These are phyloP conservation scores for Mucor ambiguus DNA, from an alignment of 371 early-diverging fungal genomes.

Conservation along the genomic window DNA sequence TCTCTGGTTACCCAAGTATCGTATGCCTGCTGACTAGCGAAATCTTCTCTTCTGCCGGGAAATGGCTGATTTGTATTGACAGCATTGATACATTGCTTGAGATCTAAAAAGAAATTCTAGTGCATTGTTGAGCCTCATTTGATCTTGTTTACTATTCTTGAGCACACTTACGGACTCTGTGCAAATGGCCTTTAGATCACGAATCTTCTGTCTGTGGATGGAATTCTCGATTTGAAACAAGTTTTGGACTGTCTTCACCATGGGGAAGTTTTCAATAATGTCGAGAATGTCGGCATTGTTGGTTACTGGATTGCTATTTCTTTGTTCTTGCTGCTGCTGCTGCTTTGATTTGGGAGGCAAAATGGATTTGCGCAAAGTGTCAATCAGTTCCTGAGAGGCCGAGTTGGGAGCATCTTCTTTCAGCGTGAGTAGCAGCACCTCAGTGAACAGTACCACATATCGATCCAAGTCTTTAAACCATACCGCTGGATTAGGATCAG, in stretches of 20 bases:
- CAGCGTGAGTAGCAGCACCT: slow-evolving; percentile 31
- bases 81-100: slow-evolving; percentile 52
- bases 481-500: slow-evolving; percentile 38
- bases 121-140: neutral
- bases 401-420: slow-evolving; percentile 40
- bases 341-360: slow-evolving; percentile 28
- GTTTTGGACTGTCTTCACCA: slow-evolving; percentile 48
- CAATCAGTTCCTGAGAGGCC: slow-evolving; percentile 37
- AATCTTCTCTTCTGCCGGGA: slow-evolving; percentile 54
- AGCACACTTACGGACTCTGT: slow-evolving; percentile 44
- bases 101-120: slow-evolving; percentile 47
- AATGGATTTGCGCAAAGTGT: slow-evolving; percentile 32
- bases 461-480: slow-evolving; percentile 40
- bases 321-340: slow-evolving; percentile 18
- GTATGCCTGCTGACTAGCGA: slow-evolving; percentile 40
- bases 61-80: slow-evolving; percentile 50
- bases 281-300: slow-evolving; percentile 32
- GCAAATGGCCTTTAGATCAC: slow-evolving; percentile 45
- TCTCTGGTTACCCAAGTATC: slow-evolving; percentile 53
- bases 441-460: slow-evolving; percentile 37
- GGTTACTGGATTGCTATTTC: slow-evolving; percentile 12
- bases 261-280: slow-evolving; percentile 41
- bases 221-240: slow-evolving; percentile 43
- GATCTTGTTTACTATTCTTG: neutral
- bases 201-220: slow-evolving; percentile 44